Evolutionary conservation across 331 rosid species (phyloP), one percentile per base, ranked within the genome.

Genomic region (Rhamnella rubrinervis): DNA sequence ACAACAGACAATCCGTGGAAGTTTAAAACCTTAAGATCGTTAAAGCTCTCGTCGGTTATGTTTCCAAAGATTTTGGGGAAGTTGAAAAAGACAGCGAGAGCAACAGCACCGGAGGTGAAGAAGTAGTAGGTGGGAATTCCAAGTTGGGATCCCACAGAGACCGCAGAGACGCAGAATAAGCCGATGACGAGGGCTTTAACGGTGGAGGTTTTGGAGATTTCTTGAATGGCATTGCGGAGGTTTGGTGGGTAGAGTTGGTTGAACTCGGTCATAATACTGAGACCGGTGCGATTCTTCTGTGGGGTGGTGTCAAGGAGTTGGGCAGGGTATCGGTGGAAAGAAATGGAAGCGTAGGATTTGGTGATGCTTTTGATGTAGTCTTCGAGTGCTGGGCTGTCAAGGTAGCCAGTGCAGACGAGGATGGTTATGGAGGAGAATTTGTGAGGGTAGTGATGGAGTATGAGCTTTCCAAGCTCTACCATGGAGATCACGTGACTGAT

Each of bases 121-220:
- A 61, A 80, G 52, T 66, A 75, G 67, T 65, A 83, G 10, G 78
- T 69, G 20, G 85, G 81, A 63, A 83, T 75, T 55, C 59, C 46
- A 44, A 83, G 77, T 0, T 31, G 6, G 1, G 52, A 20, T 16
- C 80, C 61, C 12, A 81, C 37, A 0, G 61, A 49, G 3, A 65
- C 59, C 4, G 83, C 66, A 0, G 73, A 63, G 26, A 55, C 72
- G 64, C 79, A 75, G 67, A 86, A 80, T 70, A 78, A 75, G 66
- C 83, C 88, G 17, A 83, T 19, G 66, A 86, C 52, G 53, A 86
- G 56, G 59, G 88, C 88, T 65, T 59, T 73, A 55, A 71, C 72
- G 31, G 64, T 62, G 37, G 76, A 35, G 61, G 61, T 41, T 40
- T 71, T 55, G 40, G 78, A 62, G 8, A 82, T 39, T 40, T 69